Base-by-base conservation (phyloP, 768 basidiomycete genomes). In the Russula vinacea region DNA sequence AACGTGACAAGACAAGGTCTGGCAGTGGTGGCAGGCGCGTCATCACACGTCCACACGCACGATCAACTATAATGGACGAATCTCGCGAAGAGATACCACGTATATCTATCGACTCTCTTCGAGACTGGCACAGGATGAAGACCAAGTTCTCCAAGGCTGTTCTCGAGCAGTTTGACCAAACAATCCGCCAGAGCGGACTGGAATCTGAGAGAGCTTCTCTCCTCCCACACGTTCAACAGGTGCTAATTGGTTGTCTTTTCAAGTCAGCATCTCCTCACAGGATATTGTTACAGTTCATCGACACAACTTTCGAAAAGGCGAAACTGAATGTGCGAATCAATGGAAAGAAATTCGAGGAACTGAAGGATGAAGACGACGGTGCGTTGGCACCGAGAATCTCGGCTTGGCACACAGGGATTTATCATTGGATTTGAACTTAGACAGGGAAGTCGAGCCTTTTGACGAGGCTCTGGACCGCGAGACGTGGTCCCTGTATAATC, bases 381-480 rank as follows among this genome's bases (percentile, higher is more conserved):
- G 11, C 56, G 56, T 26, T 35, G 33, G 52, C 19, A 29, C n/a
- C 44, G 16, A 9, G 5, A 65, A 8, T 60, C 32, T 47, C 7
- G 4, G 54, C 47, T 2, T 50, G 19, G 52, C 54, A 13, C 56
- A 40, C 24, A 29, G 69, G 17, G 17, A 19, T 9, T 22, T 7
- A 57, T 7, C 8, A 22, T 39, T 13, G 16, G 10, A 24, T 44
- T 26, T 8, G 42, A 39, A 40, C 37, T 14, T 86, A 85, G 50
- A 83, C 50, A 57, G 24, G 32, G 68, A 67, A 8, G 45, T 84
- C 68, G 90, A 94, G 70, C 81, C 84, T 2, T 96, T 94, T 73
- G 92, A 96, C 70, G 92, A 96, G 74, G 85, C 84, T 2, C 82
- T 96, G 37, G 93, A 95, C 72, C 78, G 90, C 56, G 83, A 83